Evolutionary conservation across 2,329 filamentous ascomycete species (phyloP), one percentile per base, ranked within the genome.

Genomic region (Celoporthe dispersa): DNA sequence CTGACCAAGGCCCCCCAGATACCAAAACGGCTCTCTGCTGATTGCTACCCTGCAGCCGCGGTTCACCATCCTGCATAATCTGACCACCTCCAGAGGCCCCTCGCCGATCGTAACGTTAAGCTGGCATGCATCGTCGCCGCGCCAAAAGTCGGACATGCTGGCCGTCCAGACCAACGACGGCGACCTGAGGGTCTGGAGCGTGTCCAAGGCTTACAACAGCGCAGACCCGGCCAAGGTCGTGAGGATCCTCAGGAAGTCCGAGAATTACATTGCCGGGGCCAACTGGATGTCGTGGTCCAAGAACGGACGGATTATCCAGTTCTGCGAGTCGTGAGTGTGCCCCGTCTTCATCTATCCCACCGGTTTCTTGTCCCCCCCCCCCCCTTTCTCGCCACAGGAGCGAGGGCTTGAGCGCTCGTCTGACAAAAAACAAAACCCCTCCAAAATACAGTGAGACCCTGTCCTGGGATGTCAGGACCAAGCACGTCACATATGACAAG

Each of bases 221-320:
- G 89, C 87, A 63, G 92, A 97, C 74, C 86, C 91, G 25, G 94
- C 94, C 48, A 95, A 94, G 77, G 92, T 98, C 9, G 97, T 98
- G 71, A 88, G 96, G 72, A 91, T 97, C 37, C 83, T 99, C 64
- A 95, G 93, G 79, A 87, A 92, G 75, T 90, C 90, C 9, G 94
- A 97, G 72, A 90, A 90, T 73, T 90, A 87, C 74, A 83, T 89
- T 44, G 82, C 89, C 2, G 94, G 94, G 1, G 91, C 93, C 51
- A 97, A 97, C 78, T 99, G 96, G 96, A 94, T 98, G 85, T 92
- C 90, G 28, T 99, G 96, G 96, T 98, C 96, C 0, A 98, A 98
- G 82, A 98, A 97, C 82, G 96, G 96, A 53, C 92, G 94, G 74
- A 94, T 99, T 74, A 90, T 99, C 73, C 96, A 99, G 81, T 94